Evolutionary conservation across 106 monocot species (phyloP).

Genomic region (Allium sativum): DNA sequence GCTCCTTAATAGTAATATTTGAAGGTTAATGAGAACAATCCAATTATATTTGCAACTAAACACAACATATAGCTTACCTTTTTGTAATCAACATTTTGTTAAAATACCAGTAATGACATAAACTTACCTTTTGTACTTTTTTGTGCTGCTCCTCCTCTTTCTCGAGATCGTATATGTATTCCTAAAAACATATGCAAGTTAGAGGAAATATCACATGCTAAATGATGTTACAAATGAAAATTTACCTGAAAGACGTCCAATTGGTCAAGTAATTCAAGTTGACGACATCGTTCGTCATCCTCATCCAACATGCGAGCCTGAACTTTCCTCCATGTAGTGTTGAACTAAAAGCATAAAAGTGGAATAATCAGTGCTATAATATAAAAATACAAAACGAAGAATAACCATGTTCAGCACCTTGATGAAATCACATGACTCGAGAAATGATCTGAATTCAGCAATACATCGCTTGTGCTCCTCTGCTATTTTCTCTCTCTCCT

Average conservation of each 20-base stretch:
- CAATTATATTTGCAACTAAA: not conserved
- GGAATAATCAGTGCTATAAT: not conserved
- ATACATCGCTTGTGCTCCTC: conserved; percentile 82
- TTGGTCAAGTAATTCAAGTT: conserved; percentile 89
- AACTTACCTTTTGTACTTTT: conserved; percentile 68
- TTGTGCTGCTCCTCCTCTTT: conserved; percentile 93
- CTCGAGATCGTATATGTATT: conserved; percentile 85
- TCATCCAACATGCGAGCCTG: conserved; percentile 58
- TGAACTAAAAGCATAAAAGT: conserved; percentile 38
- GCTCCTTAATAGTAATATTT: conserved; percentile 30
- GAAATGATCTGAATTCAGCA: conserved; percentile 70
- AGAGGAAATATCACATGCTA: not conserved
- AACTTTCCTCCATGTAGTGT: conserved; percentile 89
- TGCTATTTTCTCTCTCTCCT: conserved; percentile 82
- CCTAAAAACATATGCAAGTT: conserved; percentile 39
- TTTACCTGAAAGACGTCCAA: conserved; percentile 87
- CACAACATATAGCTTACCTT: not conserved
- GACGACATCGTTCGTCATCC: conserved; percentile 86
- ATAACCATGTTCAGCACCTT: conserved; percentile 35
- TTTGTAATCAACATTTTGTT: no score
- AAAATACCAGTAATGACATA: no score
- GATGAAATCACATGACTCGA: conserved; percentile 91
- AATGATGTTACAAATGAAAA: not conserved
- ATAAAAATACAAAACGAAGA: not conserved
- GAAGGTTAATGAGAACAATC: not conserved